Evolutionary conservation across 1,284 basidiomycete genomes (phyloP), one percentile per base, ranked within the genome.

Genomic region (Apiotrichum sp.): DNA sequence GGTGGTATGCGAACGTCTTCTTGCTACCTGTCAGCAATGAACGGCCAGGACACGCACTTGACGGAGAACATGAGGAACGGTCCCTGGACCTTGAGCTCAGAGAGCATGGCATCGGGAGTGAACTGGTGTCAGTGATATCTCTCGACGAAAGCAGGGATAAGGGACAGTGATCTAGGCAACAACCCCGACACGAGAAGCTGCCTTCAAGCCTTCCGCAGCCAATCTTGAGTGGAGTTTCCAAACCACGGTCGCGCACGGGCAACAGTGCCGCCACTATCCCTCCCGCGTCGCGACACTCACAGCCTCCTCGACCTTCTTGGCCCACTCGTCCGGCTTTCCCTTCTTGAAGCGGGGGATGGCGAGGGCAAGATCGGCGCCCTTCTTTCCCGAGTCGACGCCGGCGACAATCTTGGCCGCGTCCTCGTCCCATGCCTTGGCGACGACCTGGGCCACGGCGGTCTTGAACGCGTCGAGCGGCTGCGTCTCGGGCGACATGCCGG

Each of bases 291-390:
- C 22, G 22, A 22, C 22, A 78, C 86, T 70, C 65, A 92, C 92
- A 66, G 83, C 81, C 40, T 82, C 82, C 13, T 86, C 78, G 39
- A 97, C 86, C 73, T 86, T 84, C 62, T 83, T 80, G 2, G 86
- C 89, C 41, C 88, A 80, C 51, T 88, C 86, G 2, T 87, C 82
- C 69, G 95, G 95, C 42, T 85, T 89, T 4, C 85, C 85, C 49
- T 97, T 80, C 63, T 89, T 82, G 78, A 95, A 98, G 56, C 95
- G 83, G 32, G 93, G 90, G 43, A 98, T 77, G 4, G 96, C 93
- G 35, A 98, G 83, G 0, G 88, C 89, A 66, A 96, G 92, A 78
- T 99, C 95, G 47, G 83, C 85, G 14, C 88, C 89, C 77, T 95
- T 93, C 78, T 92, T 93, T 48, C 89, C 69, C 63, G 87, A 87